These are phyloP conservation scores for Hygrophorus russula DNA, from an alignment of 768 basidiomycete species.

Conservation along the genomic window DNA sequence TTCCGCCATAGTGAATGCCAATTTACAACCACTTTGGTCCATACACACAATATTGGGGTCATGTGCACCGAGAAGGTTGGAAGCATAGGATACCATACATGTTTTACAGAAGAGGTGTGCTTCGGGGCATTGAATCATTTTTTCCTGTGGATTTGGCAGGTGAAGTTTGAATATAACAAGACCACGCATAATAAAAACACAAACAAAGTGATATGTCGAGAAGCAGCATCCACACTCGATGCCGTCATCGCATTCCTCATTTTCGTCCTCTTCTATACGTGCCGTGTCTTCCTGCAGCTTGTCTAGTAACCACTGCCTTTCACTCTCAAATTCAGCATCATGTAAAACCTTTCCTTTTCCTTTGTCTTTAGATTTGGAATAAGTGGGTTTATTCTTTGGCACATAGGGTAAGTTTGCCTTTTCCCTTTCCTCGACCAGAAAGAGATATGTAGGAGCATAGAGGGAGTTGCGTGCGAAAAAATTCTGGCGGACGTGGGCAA, in stretches of 20 bases:
- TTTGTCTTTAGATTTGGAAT: slow-evolving; percentile 31
- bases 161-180: neutral
- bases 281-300: slow-evolving; percentile 30
- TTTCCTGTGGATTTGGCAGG: slow-evolving; percentile 33
- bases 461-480: slow-evolving; percentile 29
- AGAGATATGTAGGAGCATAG: slow-evolving; percentile 59
- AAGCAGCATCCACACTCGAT: slow-evolving; percentile 91
- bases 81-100: slow-evolving; percentile 62
- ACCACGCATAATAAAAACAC: neutral
- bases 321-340: slow-evolving; percentile 36
- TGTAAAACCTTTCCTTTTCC: slow-evolving; percentile 28
- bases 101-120: slow-evolving; percentile 76
- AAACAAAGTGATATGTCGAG: slow-evolving; percentile 8
- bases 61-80: slow-evolving; percentile 54
- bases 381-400: slow-evolving; percentile 21
- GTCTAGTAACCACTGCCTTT: slow-evolving; percentile 35
- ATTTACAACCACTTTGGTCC: slow-evolving; percentile 65
- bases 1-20: slow-evolving; percentile 57
- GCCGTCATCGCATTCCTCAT: slow-evolving; percentile 40
- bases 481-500: slow-evolving; percentile 36
- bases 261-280: slow-evolving; percentile 24
- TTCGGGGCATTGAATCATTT: slow-evolving; percentile 85
- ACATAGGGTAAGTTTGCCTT: slow-evolving; percentile 18
- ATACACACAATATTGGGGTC: slow-evolving; percentile 64
- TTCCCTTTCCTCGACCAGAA: slow-evolving; percentile 28